These are phyloP conservation scores for Trichophyton benhamiae DNA, from an alignment of 2,329 filamentous ascomycete species.

Conservation along the genomic window DNA sequence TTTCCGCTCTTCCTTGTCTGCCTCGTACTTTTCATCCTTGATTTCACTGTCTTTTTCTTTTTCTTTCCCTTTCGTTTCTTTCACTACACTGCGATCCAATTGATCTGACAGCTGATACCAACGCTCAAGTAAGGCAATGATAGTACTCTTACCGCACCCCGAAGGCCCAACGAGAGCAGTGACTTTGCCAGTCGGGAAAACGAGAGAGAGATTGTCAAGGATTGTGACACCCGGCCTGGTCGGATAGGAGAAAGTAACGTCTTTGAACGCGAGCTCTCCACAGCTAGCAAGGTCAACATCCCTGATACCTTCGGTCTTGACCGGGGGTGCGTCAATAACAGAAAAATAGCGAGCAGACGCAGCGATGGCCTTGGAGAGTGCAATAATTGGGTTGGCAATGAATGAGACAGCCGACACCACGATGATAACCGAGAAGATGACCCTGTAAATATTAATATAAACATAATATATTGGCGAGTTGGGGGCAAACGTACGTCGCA, in stretches of 20 bases:
- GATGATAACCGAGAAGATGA: constrained; percentile 25
- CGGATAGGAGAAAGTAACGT: constrained; percentile 63
- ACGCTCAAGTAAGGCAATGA: constrained; percentile 32
- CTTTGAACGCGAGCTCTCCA: constrained; percentile 47
- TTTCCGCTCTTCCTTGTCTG: not conserved
- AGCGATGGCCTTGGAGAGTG: constrained; percentile 25
- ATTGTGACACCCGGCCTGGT: constrained; percentile 27
- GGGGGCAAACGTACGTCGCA: constrained; percentile 20
- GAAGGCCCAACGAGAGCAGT: constrained; percentile 37
- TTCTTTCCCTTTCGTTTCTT: not conserved
- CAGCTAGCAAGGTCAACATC: constrained; percentile 40
- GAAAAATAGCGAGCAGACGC: constrained; percentile 24
- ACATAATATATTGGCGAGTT: not conserved
- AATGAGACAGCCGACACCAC: constrained; percentile 11
- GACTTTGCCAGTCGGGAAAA: constrained; percentile 26
- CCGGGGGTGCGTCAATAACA: constrained; percentile 21
- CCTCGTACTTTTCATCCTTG: not conserved
- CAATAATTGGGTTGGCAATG: constrained; percentile 21
- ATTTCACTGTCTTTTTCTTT: not conserved
- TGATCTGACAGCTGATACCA: constrained; percentile 27
- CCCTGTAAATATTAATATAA: constrained; percentile 14
- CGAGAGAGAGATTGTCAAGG: constrained; percentile 24
- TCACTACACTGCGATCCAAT: not conserved
- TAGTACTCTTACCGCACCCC: constrained; percentile 36
- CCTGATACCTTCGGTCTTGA: constrained; percentile 29